phyloP scores from a whole-genome alignment of 78 protist genomes.

The Isochrysis galbana region DNA sequence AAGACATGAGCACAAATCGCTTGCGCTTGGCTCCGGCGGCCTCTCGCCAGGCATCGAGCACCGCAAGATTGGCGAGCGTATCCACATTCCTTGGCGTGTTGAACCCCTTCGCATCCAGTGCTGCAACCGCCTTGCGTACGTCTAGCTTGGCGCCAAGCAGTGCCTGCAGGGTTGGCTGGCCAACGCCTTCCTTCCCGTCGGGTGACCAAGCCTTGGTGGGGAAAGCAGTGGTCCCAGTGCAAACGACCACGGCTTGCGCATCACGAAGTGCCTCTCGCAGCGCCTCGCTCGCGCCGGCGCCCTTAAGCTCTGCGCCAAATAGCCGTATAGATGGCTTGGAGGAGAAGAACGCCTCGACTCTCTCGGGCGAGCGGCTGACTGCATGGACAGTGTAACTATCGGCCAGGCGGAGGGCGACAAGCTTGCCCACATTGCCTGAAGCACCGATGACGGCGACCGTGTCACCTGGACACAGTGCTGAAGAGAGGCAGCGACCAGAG shows the following conservation, averaged over 20 bases:
- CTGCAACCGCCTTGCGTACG: background rate
- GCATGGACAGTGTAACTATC: background rate
- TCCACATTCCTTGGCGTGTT: constrained; percentile 5
- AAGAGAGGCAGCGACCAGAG: too few species aligned
- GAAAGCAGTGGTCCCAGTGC: constrained; percentile 23
- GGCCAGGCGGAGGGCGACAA: constrained; percentile 15
- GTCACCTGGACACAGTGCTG: background rate
- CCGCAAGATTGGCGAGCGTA: background rate
- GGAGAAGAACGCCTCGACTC: background rate
- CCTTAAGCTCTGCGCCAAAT: background rate
- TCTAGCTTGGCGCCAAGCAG: background rate
- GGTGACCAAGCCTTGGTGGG: constrained; percentile 8
- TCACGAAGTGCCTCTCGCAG: background rate
- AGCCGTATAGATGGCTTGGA: background rate
- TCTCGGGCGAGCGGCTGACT: background rate
- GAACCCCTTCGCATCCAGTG: background rate
- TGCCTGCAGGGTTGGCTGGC: background rate
- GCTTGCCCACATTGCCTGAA: background rate
- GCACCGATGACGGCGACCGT: background rate
- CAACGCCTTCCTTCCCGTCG: background rate
- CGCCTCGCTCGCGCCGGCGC: background rate
- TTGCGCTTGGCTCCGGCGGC: background rate
- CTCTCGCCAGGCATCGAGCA: background rate
- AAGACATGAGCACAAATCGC: background rate
- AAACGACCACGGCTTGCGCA: background rate